Conservation (phyloP, 192 early-diverging fungal genomes). For the Podila clonocystis region DNA sequence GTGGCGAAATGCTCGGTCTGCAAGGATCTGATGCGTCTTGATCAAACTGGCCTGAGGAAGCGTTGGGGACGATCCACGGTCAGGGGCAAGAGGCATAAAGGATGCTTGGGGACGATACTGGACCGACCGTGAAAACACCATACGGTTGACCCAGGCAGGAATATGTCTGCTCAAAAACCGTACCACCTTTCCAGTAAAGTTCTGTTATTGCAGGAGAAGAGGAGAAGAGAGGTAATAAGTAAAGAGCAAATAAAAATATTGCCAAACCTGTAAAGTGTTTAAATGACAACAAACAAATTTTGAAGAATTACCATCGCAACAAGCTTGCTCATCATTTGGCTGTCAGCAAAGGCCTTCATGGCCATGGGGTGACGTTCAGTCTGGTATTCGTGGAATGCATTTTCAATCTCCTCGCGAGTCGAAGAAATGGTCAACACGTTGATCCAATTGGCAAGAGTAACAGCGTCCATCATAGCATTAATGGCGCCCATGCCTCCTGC, state of each 20-base stretch:
- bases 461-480: conserved; percentile 8
- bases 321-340: neutral
- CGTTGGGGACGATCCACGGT: neutral
- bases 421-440: neutral
- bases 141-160: neutral
- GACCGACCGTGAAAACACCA: neutral
- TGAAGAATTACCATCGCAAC: neutral
- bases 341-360: neutral
- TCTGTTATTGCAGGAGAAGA: neutral
- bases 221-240: too few relatives aligned
- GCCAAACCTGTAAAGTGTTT: too few relatives aligned
- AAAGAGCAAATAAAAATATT: neutral
- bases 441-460: conserved; percentile 3
- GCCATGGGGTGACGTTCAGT: neutral
- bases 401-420: neutral
- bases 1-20: neutral
- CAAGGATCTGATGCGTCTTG: neutral
- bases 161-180: neutral
- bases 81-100: neutral
- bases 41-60: conserved; percentile 1
- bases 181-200: neutral
- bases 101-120: neutral
- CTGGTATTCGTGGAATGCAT: neutral
- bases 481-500: conserved; percentile 3
- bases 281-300: neutral